Evolutionary conservation across 2,329 filamentous ascomycete species (phyloP).

Genomic region (Hyphodiscus sp.): DNA sequence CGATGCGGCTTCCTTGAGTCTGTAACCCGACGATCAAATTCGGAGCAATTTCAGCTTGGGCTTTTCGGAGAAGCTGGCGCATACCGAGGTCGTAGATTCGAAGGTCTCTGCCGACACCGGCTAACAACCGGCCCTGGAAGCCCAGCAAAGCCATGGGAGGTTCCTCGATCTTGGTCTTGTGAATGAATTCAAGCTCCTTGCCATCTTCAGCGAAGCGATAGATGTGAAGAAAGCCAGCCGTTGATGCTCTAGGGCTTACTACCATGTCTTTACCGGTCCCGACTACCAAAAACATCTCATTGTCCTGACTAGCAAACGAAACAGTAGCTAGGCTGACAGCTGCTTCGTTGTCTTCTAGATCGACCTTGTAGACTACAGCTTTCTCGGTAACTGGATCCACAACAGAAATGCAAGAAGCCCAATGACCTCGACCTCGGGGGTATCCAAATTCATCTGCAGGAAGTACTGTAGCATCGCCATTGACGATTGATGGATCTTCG

Average conservation of each 20-base stretch:
- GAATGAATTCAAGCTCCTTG: constrained; percentile 85
- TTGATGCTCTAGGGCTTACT: constrained; percentile 67
- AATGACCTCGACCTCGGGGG: constrained; percentile 73
- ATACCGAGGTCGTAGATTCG: constrained; percentile 90
- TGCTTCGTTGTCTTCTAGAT: constrained; percentile 84
- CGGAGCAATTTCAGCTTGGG: constrained; percentile 71
- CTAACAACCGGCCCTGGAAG: constrained; percentile 85
- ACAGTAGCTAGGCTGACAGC: constrained; percentile 81
- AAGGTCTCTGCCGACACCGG: constrained; percentile 77
- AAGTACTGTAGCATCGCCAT: constrained; percentile 64
- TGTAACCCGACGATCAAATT: constrained; percentile 84
- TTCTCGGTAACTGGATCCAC: constrained; percentile 78
- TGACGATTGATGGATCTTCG: constrained; percentile 62
- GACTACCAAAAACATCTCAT: constrained; percentile 86
- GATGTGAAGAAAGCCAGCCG: constrained; percentile 80
- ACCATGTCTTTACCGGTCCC: constrained; percentile 90
- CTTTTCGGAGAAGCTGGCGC: constrained; percentile 86
- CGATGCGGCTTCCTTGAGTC: constrained; percentile 83
- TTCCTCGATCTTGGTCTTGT: constrained; percentile 89
- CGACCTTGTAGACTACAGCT: constrained; percentile 66
- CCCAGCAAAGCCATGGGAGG: constrained; percentile 84
- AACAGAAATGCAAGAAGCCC: constrained; percentile 93
- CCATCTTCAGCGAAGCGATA: constrained; percentile 86
- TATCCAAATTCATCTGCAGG: constrained; percentile 84
- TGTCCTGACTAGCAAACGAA: constrained; percentile 80